phyloP scores from a whole-genome alignment of 352 stramenopile genomes.

The Pythium folliculosum region DNA sequence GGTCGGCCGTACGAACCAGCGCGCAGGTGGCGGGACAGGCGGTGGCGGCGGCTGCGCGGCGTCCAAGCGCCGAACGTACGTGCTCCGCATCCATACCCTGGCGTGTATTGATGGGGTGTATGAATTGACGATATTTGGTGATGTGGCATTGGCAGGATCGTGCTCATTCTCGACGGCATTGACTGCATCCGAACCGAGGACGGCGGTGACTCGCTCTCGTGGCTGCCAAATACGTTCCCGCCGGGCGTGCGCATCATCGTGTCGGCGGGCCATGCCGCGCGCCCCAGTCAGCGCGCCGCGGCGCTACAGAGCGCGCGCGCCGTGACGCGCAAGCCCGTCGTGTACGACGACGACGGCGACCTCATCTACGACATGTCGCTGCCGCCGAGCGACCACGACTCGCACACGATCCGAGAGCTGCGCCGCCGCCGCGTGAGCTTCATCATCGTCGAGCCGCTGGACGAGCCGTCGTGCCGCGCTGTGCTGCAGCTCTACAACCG shows the following conservation, averaged over 20 bases:
- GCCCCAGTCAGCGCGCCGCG: background rate
- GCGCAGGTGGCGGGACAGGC: background rate
- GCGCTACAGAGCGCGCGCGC: constrained; percentile 40
- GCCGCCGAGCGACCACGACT: constrained; percentile 45
- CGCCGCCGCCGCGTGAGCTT: constrained; percentile 60
- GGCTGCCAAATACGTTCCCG: constrained; percentile 75
- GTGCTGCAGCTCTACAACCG: constrained; percentile 38
- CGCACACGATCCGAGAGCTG: constrained; percentile 75
- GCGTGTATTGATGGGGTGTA: background rate
- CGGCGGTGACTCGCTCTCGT: constrained; percentile 83
- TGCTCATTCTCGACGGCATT: constrained; percentile 80
- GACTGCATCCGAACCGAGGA: constrained; percentile 82
- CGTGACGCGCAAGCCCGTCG: constrained; percentile 50
- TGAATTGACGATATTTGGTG: background rate
- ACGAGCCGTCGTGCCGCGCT: constrained; percentile 60
- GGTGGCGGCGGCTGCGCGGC: constrained; percentile 15
- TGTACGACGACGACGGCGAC: constrained; percentile 69
- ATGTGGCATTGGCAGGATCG: constrained; percentile 43
- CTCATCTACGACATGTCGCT: constrained; percentile 66
- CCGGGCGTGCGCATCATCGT: constrained; percentile 71
- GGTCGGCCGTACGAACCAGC: constrained; percentile 42
- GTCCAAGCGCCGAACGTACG: constrained; percentile 32
- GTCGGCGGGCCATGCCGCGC: constrained; percentile 48
- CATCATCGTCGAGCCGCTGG: constrained; percentile 67
- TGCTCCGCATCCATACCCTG: background rate